Base-by-base conservation (phyloP, 192 early-diverging fungal genomes). In the Backusella australiensis region DNA sequence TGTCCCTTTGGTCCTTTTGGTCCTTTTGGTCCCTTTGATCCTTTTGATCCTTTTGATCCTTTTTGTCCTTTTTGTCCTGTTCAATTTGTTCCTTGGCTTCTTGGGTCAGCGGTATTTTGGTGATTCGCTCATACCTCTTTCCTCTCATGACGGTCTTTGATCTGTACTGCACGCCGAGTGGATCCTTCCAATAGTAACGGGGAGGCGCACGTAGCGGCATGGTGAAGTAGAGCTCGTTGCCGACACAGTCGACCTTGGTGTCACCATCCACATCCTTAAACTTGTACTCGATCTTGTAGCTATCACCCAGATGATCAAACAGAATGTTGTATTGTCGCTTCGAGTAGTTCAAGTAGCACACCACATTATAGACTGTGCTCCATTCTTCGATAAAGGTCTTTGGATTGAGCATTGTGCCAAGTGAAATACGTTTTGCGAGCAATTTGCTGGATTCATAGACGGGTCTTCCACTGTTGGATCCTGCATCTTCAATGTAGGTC, bases 181-280 rank as follows among this genome's bases (percentile, higher is more conserved):
- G 72, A 32, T 85, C 79, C 3, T 73, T 77, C 26, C 75, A 41
- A 78, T 78, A 86, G 72, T 78, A 86, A 8, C 71, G 77, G 9
- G 84, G 78, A 1, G 89, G 86, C 67, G 75, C 80, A 7, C 79
- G 80, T 4, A 85, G 66, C 9, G 76, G 69, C 9, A 90, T 81
- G 1, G 84, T 88, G 36, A 88, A 34, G 15, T 72, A 67, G 0
- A 69, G 38, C 0, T 15, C 35, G 23, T 80, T 23, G 6, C 34
- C 49, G 1, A 79, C 32, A 9, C 71, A 8, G 38, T 83, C 80
- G 0, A 83, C 41, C 11, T 67, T 38, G 1, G 75, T 67, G 19
- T 78, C 77, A 0, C 68, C 78, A 12, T 65, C 44, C 0, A 86
- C 46, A 67, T 82, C 76, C 41, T 86, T 82, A 32, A 86, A 86